Percentiles rank a stretch among this genome's conserved stretches.
phyloP scores from a whole-genome alignment of 352 stramenopile species.

The Phytophthora hybrid region DNA sequence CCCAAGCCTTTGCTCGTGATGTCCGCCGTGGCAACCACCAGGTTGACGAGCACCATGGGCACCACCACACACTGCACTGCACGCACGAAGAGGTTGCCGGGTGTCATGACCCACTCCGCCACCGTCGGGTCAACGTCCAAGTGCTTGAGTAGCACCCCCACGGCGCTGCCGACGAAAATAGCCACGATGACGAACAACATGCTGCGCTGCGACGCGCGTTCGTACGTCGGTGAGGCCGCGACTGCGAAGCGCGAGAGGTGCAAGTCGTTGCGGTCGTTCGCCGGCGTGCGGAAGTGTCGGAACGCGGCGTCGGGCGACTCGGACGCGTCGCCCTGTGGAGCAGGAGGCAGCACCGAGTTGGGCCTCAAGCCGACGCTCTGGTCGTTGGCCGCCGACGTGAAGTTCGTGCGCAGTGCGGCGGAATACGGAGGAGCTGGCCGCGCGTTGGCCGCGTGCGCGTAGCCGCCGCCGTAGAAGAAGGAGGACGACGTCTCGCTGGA shows the following conservation, averaged over 20 bases:
- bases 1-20: slow-evolving; percentile 64
- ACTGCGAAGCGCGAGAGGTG: slow-evolving; percentile 43
- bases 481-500: slow-evolving; percentile 46
- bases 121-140: slow-evolving; percentile 53
- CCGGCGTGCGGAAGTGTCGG: slow-evolving; percentile 63
- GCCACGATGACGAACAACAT: slow-evolving; percentile 62
- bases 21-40: slow-evolving; percentile 75
- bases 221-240: slow-evolving; percentile 45
- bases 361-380: slow-evolving; percentile 13
- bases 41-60: slow-evolving; percentile 83
- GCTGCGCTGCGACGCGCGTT: slow-evolving; percentile 46
- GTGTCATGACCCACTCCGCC: slow-evolving; percentile 73
- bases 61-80: slow-evolving; percentile 83
- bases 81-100: slow-evolving; percentile 77
- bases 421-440: slow-evolving; percentile 56
- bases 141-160: slow-evolving; percentile 64
- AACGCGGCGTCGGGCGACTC: slow-evolving; percentile 60
- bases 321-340: slow-evolving; percentile 28
- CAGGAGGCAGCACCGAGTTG: slow-evolving; percentile 18
- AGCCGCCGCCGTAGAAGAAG: slow-evolving; percentile 42
- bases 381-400: slow-evolving; percentile 51
- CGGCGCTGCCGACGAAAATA: slow-evolving; percentile 51
- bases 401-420: slow-evolving; percentile 71
- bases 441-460: slow-evolving; percentile 29
- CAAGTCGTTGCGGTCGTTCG: slow-evolving; percentile 21